These are phyloP conservation scores for Sclerotinia minor DNA, from an alignment of 2,329 filamentous ascomycete genomes.

Conservation along the genomic window DNA sequence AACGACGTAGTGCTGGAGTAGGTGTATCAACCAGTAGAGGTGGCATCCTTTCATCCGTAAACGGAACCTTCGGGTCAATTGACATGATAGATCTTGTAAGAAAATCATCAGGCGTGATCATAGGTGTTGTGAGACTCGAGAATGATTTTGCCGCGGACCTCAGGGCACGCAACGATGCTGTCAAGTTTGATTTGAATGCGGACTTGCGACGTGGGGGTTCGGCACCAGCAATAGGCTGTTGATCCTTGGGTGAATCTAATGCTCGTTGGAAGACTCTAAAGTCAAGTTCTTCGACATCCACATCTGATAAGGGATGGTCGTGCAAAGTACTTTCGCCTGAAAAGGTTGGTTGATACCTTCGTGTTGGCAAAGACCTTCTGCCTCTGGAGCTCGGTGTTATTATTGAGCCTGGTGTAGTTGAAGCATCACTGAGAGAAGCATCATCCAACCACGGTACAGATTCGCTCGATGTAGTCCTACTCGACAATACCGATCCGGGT, in stretches of 20 bases:
- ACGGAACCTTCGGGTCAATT: constrained; percentile 65
- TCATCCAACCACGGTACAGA: constrained; percentile 59
- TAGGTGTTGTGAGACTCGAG: constrained; percentile 61
- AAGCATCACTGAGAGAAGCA: constrained; percentile 50
- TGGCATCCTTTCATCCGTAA: constrained; percentile 66
- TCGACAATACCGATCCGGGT: constrained; percentile 54
- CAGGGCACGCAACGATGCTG: constrained; percentile 64
- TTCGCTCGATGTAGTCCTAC: constrained; percentile 58
- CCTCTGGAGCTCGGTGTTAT: constrained; percentile 42
- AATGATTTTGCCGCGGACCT: constrained; percentile 63
- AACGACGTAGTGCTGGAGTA: constrained; percentile 64
- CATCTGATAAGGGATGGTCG: constrained; percentile 51
- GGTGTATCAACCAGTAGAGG: constrained; percentile 63
- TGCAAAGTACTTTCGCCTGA: constrained; percentile 48
- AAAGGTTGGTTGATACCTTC: constrained; percentile 58
- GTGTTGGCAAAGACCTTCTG: constrained; percentile 47
- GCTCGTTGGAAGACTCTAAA: constrained; percentile 49
- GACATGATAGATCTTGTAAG: constrained; percentile 67
- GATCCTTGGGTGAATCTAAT: constrained; percentile 26
- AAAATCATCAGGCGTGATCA: constrained; percentile 65
- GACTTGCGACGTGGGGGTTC: constrained; percentile 37
- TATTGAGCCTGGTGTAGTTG: constrained; percentile 37
- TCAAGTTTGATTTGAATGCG: constrained; percentile 69
- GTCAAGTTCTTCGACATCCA: constrained; percentile 50
- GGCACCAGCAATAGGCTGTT: constrained; percentile 24